Evolutionary conservation across 2,329 filamentous ascomycete species (phyloP), one percentile per base, ranked within the genome.

Genomic region (Aspergillus versicolor): DNA sequence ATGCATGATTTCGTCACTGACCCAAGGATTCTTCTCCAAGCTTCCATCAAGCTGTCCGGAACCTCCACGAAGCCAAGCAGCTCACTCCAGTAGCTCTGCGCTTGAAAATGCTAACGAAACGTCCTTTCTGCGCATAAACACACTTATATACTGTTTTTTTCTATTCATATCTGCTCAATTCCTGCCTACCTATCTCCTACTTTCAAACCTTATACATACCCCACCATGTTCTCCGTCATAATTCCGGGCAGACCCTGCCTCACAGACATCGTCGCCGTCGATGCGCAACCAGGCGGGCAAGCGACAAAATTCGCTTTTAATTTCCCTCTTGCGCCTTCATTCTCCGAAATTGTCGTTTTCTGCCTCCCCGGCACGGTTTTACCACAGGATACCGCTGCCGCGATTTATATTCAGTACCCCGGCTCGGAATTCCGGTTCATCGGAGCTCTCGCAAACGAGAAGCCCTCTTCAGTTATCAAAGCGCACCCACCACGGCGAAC

Each of bases 401-500:
- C 92, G 46, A 93, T 99, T 62, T 97, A 97, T 77, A 84, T 96
- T 47, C 88, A 92, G 63, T 78, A 88, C n/a, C 84, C 86, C 1
- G 79, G 78, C 37, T 78, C 82, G 1, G 84, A 88, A 46, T 96
- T 96, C 77, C 86, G 83, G 59, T 91, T 99, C 67, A 85, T 97
- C 4, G 94, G 95, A 61, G 94, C 88, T 48, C 87, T 99, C 55
- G 92, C 90, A 1, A 88, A 90, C 37, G 91, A 92, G 56, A 97
- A 97, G 70, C 92, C 94, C 65, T 93, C 89, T 64, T 91, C 92
- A 37, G 89, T 97, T 56, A 97, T 97, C 81, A 92, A 90, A 72
- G 79, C 96, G 62, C 81, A 79, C 2, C 66, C 58, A 15, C 60
- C 60, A 7, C 59, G 21, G 21, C 64, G 64, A 60, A 67, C 64